A percentile compares a stretch with the other conserved stretches of the same genome.
Conservation (phyloP, 768 basidiomycete species). For the Pleurotus sapidus region DNA sequence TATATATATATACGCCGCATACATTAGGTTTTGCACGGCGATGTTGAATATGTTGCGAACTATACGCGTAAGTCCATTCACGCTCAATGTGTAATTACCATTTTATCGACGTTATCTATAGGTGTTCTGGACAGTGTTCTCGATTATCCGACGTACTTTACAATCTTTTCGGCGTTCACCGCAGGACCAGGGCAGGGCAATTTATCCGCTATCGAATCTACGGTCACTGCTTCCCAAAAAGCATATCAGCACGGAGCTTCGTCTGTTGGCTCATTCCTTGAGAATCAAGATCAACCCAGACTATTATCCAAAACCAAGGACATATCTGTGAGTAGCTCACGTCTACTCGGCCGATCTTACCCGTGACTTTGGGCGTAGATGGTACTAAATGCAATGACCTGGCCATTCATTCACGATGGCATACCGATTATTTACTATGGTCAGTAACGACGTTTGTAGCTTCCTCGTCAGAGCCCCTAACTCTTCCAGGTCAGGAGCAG, state of each 20-base stretch:
- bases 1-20: not conserved
- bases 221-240: constrained; percentile 34
- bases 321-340: constrained; percentile 33
- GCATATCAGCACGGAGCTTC: constrained; percentile 34
- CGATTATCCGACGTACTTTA: constrained; percentile 57
- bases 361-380: constrained; percentile 15
- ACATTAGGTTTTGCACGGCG: constrained; percentile 20
- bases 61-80: constrained; percentile 31
- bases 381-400: constrained; percentile 56
- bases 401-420: constrained; percentile 64
- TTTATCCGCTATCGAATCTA: constrained; percentile 29
- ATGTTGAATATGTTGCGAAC: constrained; percentile 28
- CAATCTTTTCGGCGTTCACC: constrained; percentile 49
- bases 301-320: constrained; percentile 49
- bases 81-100: not conserved
- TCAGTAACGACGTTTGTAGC: constrained; percentile 2
- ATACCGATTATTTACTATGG: constrained; percentile 73
- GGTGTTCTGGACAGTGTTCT: constrained; percentile 54
- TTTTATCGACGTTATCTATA: constrained; percentile 16
- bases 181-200: constrained; percentile 46
- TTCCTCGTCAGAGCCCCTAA: no score
- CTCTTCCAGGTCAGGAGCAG: constrained; percentile 50
- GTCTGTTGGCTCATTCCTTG: constrained; percentile 62
- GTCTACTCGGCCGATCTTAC: not conserved
- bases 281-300: constrained; percentile 68